Base-by-base conservation (phyloP, 208 protist genomes). In the Strigomonas culicis region DNA sequence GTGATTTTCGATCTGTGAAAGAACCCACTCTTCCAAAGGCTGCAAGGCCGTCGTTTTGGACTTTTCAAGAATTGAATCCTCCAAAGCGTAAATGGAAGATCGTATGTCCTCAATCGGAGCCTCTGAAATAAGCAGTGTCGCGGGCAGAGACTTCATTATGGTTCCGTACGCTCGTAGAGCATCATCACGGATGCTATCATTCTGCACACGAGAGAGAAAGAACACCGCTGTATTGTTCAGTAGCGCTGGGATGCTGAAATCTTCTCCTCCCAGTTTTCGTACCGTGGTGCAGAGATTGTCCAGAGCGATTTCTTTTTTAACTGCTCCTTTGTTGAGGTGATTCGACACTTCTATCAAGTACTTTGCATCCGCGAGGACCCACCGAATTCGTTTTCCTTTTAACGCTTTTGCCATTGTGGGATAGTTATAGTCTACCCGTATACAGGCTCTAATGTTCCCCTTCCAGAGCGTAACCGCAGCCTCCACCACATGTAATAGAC, bases 381-480 rank as follows among this genome's bases (percentile, higher is more conserved):
- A 46, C 69, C 64, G 24, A 44, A 47, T 52, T 30, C 68, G 36
- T 28, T 44, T 27, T 32, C 6, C 51, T 39, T 62, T 62, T n/a
- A 51, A 31, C 58, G 19, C 55, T 57, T 80, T 88, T 57, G 85
- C 67, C 60, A 89, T 70, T 11, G 49, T 31, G 47, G 74, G 75
- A 11, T 53, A 58, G 44, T 90, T 77, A n/a, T 63, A 70, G 49
- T 86, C 71, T 4, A 59, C 39, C 19, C 83, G 68, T 27, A 93
- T 59, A 66, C 77, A 85, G 3, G 83, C 82, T 0, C 79, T 72
- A 15, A 88, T 79, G 66, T 89, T 89, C 4, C 70, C 74, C 60
- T 70, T 76, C 86, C 86, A 93, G 49, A 90, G 60, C 46, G 63
- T 70, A n/a, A 86, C 75, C 27, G 77, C 79, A 7, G 74, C 75